phyloP scores from a whole-genome alignment of 75 land plant species.

The Azolla pinnata region DNA sequence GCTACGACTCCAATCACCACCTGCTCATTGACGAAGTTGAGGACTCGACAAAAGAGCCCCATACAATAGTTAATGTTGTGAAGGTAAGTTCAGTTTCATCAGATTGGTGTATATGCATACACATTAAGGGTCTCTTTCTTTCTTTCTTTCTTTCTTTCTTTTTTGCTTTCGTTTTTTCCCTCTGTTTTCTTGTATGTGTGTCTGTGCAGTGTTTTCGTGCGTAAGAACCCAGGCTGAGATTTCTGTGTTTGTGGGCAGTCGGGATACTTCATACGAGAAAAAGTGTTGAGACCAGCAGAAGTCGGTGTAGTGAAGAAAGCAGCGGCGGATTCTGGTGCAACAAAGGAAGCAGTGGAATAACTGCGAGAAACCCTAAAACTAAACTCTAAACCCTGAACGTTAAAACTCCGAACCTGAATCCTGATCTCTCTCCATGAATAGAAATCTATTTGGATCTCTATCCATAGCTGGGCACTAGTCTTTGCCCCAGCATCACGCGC shows the following conservation, averaged over 20 bases:
- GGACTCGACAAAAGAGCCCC: slow-evolving; percentile 60
- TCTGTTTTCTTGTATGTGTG: too few relatives aligned
- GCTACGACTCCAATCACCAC: slow-evolving; percentile 75
- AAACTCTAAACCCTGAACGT: background rate
- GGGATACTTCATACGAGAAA: slow-evolving; percentile 10
- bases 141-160: background rate
- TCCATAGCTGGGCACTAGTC: too few relatives aligned
- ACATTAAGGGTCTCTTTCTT: background rate
- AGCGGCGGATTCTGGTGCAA: background rate
- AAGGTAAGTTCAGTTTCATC: slow-evolving; percentile 79
- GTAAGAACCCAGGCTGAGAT: background rate
- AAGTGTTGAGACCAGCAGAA: slow-evolving; percentile 8
- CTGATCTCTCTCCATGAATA: background rate
- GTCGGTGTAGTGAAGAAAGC: slow-evolving; percentile 8
- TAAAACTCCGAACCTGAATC: background rate
- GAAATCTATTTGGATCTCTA: too few relatives aligned
- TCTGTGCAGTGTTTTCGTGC: too few relatives aligned
- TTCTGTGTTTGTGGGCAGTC: background rate
- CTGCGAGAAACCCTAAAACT: background rate
- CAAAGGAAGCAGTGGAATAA: background rate
- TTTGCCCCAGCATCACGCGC: too few relatives aligned
- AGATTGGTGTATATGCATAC: background rate
- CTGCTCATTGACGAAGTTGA: slow-evolving; percentile 65
- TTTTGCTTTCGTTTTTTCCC: too few relatives aligned
- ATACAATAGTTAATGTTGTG: slow-evolving; percentile 61